phyloP scores from a whole-genome alignment of 2,329 filamentous ascomycete species.

The Alternaria dauci region DNA sequence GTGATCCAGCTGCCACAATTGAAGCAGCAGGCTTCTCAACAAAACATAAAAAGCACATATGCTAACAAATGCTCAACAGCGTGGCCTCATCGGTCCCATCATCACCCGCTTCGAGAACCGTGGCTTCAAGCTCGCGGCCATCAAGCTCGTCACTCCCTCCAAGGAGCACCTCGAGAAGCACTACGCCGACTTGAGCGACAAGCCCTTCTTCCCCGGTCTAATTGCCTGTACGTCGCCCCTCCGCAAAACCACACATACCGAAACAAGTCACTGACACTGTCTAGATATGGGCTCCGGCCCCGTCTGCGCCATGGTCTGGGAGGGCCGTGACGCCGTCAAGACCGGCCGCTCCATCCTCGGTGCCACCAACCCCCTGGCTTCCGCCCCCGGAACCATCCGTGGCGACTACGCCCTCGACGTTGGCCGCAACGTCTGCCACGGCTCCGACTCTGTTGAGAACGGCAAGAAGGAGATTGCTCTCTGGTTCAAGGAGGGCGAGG shows the following conservation, averaged over 20 bases:
- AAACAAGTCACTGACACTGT: constrained; percentile 13
- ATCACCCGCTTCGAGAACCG: constrained; percentile 97
- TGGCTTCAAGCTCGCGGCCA: constrained; percentile 97
- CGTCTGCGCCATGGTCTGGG: constrained; percentile 99
- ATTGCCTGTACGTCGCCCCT: constrained; percentile 75
- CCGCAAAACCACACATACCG: not conserved
- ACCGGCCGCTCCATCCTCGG: constrained; percentile 95
- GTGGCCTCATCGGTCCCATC: constrained; percentile 97
- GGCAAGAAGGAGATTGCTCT: constrained; percentile 99
- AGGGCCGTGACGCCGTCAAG: constrained; percentile 98
- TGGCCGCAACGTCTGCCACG: constrained; percentile 99
- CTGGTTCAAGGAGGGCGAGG: constrained; percentile 93
- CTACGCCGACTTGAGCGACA: constrained; percentile 90
- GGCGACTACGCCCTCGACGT: constrained; percentile 88
- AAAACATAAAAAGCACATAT: constrained; percentile 11
- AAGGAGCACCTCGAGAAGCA: constrained; percentile 98
- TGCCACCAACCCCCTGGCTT: constrained; percentile 97
- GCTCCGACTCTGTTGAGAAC: constrained; percentile 97
- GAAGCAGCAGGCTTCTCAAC: not conserved
- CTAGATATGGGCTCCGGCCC: constrained; percentile 96
- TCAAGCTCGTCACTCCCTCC: constrained; percentile 90
- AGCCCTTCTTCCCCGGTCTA: constrained; percentile 97
- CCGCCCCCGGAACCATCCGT: constrained; percentile 96
- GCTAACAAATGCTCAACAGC: constrained; percentile 62
- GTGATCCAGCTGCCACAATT: not conserved